Base-by-base conservation (phyloP, 306 rosid species). In the Delonix regia region DNA sequence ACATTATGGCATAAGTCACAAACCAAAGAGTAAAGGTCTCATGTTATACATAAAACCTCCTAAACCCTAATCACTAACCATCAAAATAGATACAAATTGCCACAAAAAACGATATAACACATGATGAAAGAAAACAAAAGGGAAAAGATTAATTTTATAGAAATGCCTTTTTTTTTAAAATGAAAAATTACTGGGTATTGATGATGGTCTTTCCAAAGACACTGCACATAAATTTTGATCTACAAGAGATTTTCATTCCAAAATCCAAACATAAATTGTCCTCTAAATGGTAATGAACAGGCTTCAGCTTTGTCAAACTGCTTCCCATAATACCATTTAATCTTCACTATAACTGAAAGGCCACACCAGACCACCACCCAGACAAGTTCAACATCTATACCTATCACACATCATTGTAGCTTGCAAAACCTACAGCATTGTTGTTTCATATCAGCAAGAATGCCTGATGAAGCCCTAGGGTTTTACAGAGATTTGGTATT, bases 71-170 rank as follows among this genome's bases (percentile, higher is more conserved):
- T 25, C 1, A 8, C 28, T 19, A 70, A 42, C n/a, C 53, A 38
- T 63, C n/a, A 69, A 42, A 42, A 4, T 6, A 41, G 22, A 67
- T 9, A 9, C 34, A 53, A 41, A 41, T 41, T 11, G 33, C 33
- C 56, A 61, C 38, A 78, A 66, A 67, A 42, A 2, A 28, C 47
- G 42, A 22, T 18, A 68, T 39, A 49, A 41, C 38, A 69, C 33
- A 47, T 61, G 30, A 41, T 22, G 77, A 39, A 78, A 12, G 77
- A 25, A 75, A 78, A 60, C 38, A 79, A 78, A 56, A 70, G 33
- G 9, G 41, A 74, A 79, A 71, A 56, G 28, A 21, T 19, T 6
- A 57, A 25, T 36, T 47, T 4, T 33, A 48, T 27, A 16, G 7
- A 34, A 25, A n/a, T n/a, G n/a, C n/a, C n/a, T 22, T 51, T 3